Conservation (phyloP, 2,329 filamentous ascomycete species). For the Fusarium concolor region DNA sequence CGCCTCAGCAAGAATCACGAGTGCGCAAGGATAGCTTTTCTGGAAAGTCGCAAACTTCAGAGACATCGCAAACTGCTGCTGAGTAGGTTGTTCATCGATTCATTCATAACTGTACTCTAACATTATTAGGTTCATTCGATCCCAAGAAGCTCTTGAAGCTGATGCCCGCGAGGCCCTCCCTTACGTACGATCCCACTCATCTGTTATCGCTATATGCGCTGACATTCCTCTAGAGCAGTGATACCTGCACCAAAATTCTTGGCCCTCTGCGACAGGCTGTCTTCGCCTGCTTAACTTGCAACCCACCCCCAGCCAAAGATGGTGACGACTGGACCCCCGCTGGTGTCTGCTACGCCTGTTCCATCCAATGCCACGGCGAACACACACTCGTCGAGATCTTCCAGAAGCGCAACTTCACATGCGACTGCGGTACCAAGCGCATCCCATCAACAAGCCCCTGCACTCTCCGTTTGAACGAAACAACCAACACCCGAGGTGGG, state of each 20-base stretch:
- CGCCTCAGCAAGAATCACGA: constrained; percentile 37
- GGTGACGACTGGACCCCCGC: constrained; percentile 69
- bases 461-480: constrained; percentile 76
- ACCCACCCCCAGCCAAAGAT: constrained; percentile 75
- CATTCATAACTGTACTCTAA: not conserved
- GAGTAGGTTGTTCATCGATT: constrained; percentile 62
- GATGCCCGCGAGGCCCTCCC: constrained; percentile 95
- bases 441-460: constrained; percentile 79
- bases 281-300: constrained; percentile 95
- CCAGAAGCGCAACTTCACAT: constrained; percentile 93
- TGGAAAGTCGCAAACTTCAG: constrained; percentile 65
- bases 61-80: constrained; percentile 77
- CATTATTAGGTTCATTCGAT: constrained; percentile 80
- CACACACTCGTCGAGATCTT: constrained; percentile 96
- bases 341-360: constrained; percentile 96
- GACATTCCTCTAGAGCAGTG: constrained; percentile 76
- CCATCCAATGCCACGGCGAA: constrained; percentile 95
- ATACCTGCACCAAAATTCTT: constrained; percentile 90
- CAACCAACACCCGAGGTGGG: constrained; percentile 79
- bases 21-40: constrained; percentile 70
- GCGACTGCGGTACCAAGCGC: constrained; percentile 92
- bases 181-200: constrained; percentile 71
- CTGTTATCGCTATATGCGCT: constrained; percentile 29
- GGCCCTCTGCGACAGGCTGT: constrained; percentile 88
- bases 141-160: constrained; percentile 89